A percentile compares a stretch with the other conserved stretches of the same genome.
phyloP scores from a whole-genome alignment of 768 basidiomycete species.

The Lentinula lateritia region DNA sequence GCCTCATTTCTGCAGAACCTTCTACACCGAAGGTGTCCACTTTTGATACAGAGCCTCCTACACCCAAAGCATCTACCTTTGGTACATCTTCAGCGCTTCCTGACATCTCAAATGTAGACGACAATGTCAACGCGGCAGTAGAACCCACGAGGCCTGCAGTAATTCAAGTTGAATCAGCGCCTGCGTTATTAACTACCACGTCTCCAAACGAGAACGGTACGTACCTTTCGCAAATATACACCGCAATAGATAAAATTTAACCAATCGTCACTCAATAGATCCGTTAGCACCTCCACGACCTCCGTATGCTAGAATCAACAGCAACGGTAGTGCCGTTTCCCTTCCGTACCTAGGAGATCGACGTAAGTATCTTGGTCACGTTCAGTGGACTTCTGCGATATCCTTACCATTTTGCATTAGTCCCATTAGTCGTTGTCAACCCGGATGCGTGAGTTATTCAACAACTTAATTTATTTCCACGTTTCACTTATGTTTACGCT shows the following conservation, averaged over 20 bases:
- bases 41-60: background rate
- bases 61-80: background rate
- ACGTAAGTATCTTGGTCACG: background rate
- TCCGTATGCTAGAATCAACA: background rate
- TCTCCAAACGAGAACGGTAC: background rate
- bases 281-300: background rate
- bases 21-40: background rate
- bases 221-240: background rate
- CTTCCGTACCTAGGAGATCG: background rate
- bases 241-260: background rate
- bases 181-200: constrained; percentile 2
- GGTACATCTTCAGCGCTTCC: background rate
- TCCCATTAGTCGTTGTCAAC: constrained; percentile 5
- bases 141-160: constrained; percentile 2
- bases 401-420: background rate
- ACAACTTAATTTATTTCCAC: background rate
- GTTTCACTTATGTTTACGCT: background rate
- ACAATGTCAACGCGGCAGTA: background rate
- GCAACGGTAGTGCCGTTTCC: constrained; percentile 1
- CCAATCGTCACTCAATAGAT: background rate
- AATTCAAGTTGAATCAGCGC: constrained; percentile 2
- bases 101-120: background rate
- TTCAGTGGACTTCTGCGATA: background rate
- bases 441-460: constrained; percentile 1
- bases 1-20: background rate